phyloP scores from a whole-genome alignment of 495 filamentous ascomycete species.

The Ramalina peruviana region DNA sequence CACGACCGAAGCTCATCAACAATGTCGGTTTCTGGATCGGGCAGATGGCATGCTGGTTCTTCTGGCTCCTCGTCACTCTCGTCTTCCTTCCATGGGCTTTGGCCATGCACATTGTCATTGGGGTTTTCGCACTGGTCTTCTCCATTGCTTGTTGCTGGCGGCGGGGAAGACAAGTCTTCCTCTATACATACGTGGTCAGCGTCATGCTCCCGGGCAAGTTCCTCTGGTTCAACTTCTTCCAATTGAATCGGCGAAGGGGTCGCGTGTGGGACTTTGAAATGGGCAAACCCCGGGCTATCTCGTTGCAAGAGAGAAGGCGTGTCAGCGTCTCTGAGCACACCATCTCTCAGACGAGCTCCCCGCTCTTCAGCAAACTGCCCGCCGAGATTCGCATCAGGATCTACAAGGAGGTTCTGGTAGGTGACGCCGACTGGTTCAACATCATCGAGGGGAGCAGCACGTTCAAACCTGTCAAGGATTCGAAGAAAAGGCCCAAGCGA shows the following conservation, averaged over 20 bases:
- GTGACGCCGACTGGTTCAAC: background rate
- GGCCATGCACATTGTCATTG: background rate
- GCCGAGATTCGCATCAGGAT: slow-evolving; percentile 10
- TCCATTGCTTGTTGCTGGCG: background rate
- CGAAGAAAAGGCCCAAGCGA: background rate
- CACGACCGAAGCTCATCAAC: background rate
- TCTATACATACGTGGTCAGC: background rate
- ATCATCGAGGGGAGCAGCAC: background rate
- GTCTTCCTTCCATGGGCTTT: slow-evolving; percentile 1
- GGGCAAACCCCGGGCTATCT: slow-evolving; percentile 8
- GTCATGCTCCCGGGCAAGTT: slow-evolving; percentile 1
- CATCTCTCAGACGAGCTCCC: background rate
- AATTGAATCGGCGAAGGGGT: background rate
- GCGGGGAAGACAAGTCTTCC: background rate
- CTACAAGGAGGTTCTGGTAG: slow-evolving; percentile 8
- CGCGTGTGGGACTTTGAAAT: slow-evolving; percentile 9
- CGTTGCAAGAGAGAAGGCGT: slow-evolving; percentile 5
- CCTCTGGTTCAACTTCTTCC: slow-evolving; percentile 2
- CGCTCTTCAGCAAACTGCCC: slow-evolving; percentile 7
- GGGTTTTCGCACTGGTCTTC: background rate
- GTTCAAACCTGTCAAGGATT: background rate
- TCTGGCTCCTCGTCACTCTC: background rate
- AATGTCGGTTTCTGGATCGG: background rate
- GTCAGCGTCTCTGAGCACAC: background rate
- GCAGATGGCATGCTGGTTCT: background rate